These are phyloP conservation scores for Phytophthora gonapodyides DNA, from an alignment of 352 stramenopile genomes.

Conservation along the genomic window DNA sequence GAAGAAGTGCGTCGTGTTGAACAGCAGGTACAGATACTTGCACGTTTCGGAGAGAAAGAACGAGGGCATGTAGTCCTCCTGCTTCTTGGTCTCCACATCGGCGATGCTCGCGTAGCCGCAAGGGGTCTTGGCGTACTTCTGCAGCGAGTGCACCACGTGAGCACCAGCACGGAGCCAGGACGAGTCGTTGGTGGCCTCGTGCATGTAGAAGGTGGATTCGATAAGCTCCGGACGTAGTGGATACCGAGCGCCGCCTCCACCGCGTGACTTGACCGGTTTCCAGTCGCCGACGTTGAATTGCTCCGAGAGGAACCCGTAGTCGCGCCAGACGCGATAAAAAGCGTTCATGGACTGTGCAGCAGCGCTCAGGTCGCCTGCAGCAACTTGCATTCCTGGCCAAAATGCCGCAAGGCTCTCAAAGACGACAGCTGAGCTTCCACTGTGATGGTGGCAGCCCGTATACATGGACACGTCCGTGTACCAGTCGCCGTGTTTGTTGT, in stretches of 20 bases:
- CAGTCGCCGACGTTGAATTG: conserved; percentile 92
- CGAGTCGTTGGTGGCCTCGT: conserved; percentile 87
- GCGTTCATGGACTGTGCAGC: conserved; percentile 91
- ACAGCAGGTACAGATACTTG: conserved; percentile 99
- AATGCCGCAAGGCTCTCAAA: conserved; percentile 95
- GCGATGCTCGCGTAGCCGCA: conserved; percentile 94
- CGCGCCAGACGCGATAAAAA: conserved; percentile 95
- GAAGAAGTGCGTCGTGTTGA: conserved; percentile 91
- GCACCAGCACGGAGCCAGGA: conserved; percentile 83
- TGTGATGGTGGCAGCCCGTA: conserved; percentile 58
- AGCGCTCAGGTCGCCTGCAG: conserved; percentile 89
- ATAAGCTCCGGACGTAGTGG: conserved; percentile 97
- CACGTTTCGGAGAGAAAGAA: conserved; percentile 99
- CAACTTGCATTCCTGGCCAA: conserved; percentile 96
- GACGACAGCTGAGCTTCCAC: conserved; percentile 42
- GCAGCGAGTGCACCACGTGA: conserved; percentile 84
- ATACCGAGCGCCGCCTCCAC: conserved; percentile 70
- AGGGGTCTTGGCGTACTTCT: conserved; percentile 90
- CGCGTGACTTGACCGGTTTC: conserved; percentile 60
- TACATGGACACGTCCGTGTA: conserved; percentile 88
- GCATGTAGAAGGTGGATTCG: conserved; percentile 97
- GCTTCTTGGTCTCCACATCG: conserved; percentile 85
- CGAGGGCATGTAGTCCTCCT: conserved; percentile 98
- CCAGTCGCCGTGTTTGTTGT: conserved; percentile 87
- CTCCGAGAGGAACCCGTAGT: conserved; percentile 97